Base-by-base conservation (phyloP, 306 rosid genomes). In the Sesbania bispinosa region DNA sequence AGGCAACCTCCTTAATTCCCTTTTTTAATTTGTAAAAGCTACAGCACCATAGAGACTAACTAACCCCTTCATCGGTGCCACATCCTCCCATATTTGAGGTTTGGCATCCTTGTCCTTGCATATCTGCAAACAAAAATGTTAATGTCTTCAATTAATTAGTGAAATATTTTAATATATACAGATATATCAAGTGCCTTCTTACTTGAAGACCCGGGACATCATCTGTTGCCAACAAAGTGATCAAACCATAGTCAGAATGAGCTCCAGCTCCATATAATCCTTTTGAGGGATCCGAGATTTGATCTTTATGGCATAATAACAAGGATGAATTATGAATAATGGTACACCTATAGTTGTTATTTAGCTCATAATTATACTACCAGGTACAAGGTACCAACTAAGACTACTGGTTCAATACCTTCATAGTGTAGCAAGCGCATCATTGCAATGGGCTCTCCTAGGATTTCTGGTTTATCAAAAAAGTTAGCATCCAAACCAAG, bases 191-290 rank as follows among this genome's bases (percentile, higher is more conserved):
- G 16, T 41, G 68, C 32, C 32, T 64, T 58, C 88, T 80, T 85
- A 90, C 96, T 76, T 92, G 98, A 75, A 92, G 98, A 68, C 98
- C 98, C 27, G 74, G 6, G 33, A 82, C 83, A 48, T 80, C 87
- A 58, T 90, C 96, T 8, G 98, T 88, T 18, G 96, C 93, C 77
- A 92, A 75, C 7, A 92, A 85, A 30, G 93, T 92, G 58, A 89
- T 77, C 43, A 86, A 67, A 66, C 98, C 96, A 68, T 0, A 93
- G 76, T 90, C 98, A 1, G 98, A 84, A 62, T 93, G 98, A 75
- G 98, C 98, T 53, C 97, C 98, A 66, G 92, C 97, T 71, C 97
- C 98, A 45, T 76, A 90, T 74, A 90, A 72, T 55, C 97, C 98
- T 69, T 83, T 75, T 0, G 71, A 73, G 6, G 97, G 98, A 75